A percentile compares a stretch with the other conserved stretches of the same genome.
phyloP scores from a whole-genome alignment of 805 yeast species.

The Candida fluviatilis region DNA sequence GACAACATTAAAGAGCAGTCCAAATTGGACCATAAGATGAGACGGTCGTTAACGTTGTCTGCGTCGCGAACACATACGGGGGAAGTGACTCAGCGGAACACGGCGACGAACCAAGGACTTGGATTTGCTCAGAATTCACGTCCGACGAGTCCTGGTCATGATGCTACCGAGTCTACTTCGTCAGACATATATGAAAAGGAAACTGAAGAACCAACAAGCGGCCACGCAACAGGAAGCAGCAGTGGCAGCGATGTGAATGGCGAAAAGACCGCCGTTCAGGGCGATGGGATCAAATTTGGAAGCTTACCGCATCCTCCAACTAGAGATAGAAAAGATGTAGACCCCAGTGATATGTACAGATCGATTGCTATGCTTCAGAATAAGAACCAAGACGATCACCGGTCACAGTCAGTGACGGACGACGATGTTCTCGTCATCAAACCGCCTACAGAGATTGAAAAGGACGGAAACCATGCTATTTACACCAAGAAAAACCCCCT shows the following conservation, averaged over 20 bases:
- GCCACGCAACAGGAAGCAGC: not conserved
- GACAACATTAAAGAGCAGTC: conserved; percentile 77
- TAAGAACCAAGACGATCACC: conserved; percentile 20
- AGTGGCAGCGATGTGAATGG: not conserved
- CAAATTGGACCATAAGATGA: conserved; percentile 73
- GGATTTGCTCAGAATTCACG: conserved; percentile 22
- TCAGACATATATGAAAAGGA: conserved; percentile 8
- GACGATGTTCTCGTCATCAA: conserved; percentile 73
- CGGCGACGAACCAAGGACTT: conserved; percentile 24
- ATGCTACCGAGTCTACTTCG: not conserved
- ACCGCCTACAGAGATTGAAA: conserved; percentile 72
- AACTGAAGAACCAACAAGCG: not conserved
- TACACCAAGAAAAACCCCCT: conserved; percentile 22
- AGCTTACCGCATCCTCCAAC: conserved; percentile 48
- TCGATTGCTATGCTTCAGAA: conserved; percentile 73
- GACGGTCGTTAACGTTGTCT: conserved; percentile 72
- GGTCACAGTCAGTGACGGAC: conserved; percentile 27
- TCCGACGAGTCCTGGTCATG: conserved; percentile 1
- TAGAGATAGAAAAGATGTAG: conserved; percentile 42
- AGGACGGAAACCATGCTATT: conserved; percentile 31
- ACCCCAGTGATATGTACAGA: conserved; percentile 79
- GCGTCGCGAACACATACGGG: conserved; percentile 33
- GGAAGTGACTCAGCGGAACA: conserved; percentile 21
- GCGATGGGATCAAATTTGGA: conserved; percentile 53
- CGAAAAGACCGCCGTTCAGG: conserved; percentile 3